Evolutionary conservation across 345 rosid genomes (phyloP), one percentile per base, ranked within the genome.

Genomic region (Heritiera littoralis): DNA sequence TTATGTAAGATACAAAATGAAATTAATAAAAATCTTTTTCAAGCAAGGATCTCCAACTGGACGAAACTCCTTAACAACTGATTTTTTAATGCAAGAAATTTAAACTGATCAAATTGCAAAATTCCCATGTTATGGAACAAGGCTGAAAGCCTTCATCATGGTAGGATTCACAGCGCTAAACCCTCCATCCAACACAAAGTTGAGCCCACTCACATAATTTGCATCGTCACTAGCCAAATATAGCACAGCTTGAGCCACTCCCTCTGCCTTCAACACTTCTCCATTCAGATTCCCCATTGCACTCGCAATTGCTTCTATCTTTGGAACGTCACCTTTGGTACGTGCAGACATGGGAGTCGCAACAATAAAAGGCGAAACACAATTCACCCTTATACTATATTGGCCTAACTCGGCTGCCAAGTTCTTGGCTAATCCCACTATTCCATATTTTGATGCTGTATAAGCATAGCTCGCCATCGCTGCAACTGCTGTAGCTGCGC

Each of bases 151-250:
- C 66, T 11, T 58, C 61, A 58, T 58, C 7, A 84, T 0, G 15
- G 79, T 71, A n/a, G 89, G 82, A 81, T 86, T 86, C 14, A 81
- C 81, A 8, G 58, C 17, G 41, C 83, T 77, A 56, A 46, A 79
- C 12, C 85, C 88, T 15, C 91, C 87, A 66, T 89, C 92, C 51
- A 87, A 77, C 75, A 83, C 74, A 3, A 89, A 80, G 78, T 87
- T 87, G 5, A 78, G 23, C 10, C 89, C 89, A 60, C 85, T 84
- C 60, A 84, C 85, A 68, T 86, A 86, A 20, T 56, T 72, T 0
- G 88, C 85, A 20, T 87, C 90, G 54, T 89, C 88, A 17, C 89
- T 84, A 6, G 86, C 86, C 86, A 84, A 45, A 69, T 68, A 83
- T 3, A 86, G 48, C 1, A 83, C 89, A 18, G 89, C 84, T 10